Evolutionary conservation across 495 filamentous ascomycete species (phyloP).

Genomic region (Chaetomium fimeti): DNA sequence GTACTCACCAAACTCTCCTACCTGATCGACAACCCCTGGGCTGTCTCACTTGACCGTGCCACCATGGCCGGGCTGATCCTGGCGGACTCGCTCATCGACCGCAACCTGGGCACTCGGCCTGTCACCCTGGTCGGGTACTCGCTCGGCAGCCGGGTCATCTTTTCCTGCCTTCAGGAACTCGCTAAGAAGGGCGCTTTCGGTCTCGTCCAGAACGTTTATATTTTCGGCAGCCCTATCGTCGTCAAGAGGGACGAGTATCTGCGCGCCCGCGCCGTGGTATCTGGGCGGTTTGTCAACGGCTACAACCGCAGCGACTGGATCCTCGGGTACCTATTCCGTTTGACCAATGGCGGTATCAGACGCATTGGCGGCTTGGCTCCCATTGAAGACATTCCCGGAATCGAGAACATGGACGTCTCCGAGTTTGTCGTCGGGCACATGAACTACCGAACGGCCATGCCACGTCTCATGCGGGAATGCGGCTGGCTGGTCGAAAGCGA

Average conservation of each 20-base stretch:
- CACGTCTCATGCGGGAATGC: constrained; percentile 70
- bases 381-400: constrained; percentile 69
- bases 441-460: constrained; percentile 92
- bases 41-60: constrained; percentile 86
- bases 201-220: constrained; percentile 89
- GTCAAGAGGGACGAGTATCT: constrained; percentile 90
- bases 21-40: constrained; percentile 98
- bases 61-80: constrained; percentile 88
- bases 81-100: constrained; percentile 88
- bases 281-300: constrained; percentile 90
- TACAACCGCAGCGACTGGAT: constrained; percentile 98
- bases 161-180: constrained; percentile 85
- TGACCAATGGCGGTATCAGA: constrained; percentile 89
- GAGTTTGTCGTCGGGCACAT: constrained; percentile 89
- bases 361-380: constrained; percentile 85
- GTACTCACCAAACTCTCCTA: constrained; percentile 94
- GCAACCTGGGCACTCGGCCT: constrained; percentile 86
- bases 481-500: constrained; percentile 89
- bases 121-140: constrained; percentile 97
- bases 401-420: constrained; percentile 91
- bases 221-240: constrained; percentile 90
- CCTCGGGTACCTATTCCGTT: constrained; percentile 91
- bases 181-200: constrained; percentile 84
- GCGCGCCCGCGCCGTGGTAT: constrained; percentile 73
- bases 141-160: constrained; percentile 88